Evolutionary conservation across 768 basidiomycete species (phyloP).

Genomic region (Suillus luteus): DNA sequence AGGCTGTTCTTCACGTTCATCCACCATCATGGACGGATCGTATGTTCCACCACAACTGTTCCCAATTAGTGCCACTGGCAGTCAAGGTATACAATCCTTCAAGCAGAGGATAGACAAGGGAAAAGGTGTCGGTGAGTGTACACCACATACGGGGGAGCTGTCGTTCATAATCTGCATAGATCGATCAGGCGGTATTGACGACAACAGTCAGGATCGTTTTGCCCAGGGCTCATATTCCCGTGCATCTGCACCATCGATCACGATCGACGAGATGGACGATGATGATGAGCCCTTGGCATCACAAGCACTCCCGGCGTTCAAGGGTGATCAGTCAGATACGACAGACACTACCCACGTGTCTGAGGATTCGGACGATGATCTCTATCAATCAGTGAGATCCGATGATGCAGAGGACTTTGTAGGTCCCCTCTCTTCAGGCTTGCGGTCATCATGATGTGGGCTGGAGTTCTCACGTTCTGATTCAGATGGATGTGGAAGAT

Average conservation of each 20-base stretch:
- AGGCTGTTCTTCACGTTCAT: background rate
- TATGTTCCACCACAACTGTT: background rate
- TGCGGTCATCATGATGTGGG: slow-evolving; percentile 5
- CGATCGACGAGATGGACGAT: slow-evolving; percentile 5
- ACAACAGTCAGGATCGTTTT: background rate
- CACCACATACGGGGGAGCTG: too few species aligned
- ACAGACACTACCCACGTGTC: background rate
- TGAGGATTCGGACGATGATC: slow-evolving; percentile 3
- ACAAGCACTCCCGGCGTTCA: background rate
- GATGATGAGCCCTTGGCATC: slow-evolving; percentile 9
- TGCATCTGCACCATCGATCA: background rate
- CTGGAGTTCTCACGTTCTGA: background rate
- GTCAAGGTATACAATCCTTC: background rate
- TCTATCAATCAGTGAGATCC: slow-evolving; percentile 1
- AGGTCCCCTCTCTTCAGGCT: background rate
- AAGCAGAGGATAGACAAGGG: background rate
- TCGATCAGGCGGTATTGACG: background rate
- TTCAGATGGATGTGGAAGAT: slow-evolving; percentile 26
- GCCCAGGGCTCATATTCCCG: slow-evolving; percentile 8
- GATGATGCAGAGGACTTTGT: background rate
- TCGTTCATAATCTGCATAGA: background rate
- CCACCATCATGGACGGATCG: slow-evolving; percentile 2
- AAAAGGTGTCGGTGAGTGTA: slow-evolving; percentile 5
- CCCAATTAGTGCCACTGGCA: background rate
- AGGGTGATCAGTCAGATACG: background rate